Evolutionary conservation across 805 yeast genomes (phyloP), one percentile per base, ranked within the genome.

Genomic region (Kazachstania kunashirensis): DNA sequence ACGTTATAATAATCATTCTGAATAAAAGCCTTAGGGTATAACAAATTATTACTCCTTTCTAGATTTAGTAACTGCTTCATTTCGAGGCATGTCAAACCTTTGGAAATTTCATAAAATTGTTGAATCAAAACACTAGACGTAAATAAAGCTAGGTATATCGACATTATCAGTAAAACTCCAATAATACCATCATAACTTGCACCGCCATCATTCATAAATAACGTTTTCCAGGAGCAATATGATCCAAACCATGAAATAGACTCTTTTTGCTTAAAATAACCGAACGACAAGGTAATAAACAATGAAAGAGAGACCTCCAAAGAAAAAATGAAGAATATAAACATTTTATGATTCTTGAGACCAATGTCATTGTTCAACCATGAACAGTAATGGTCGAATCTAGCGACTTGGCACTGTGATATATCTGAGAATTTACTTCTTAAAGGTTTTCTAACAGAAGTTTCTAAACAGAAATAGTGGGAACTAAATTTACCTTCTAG

Each of bases 361-460:
- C 95, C 97, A 41, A 89, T 67, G 41, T 86, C 92, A 52, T 89
- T 92, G 56, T 74, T 78, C 9, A 83, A 72, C 97, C 97, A 92
- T 0, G 96, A 95, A 55, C 98, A 92, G 48, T 75, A 83, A 56
- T 92, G 98, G 53, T 89, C 97, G 53, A 79, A 85, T 42, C 82
- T 68, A 0, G 95, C 92, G 18, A 89, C 73, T 29, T 84, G 70
- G 18, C 69, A 63, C 31, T 70, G 67, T 28, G 69, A 67, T 39
- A 67, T 55, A 24, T 65, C 58, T n/a, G 92, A 83, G 55, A 73
- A 86, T 50, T 73, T 80, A 9, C 94, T 73, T 47, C 97, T 68
- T 31, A 84, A 60, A 0, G 97, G 96, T 46, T 76, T 82, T 37
- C 88, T 67, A 13, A 80, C 72, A 50, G 71, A 75, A 0, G 95